Conservation (phyloP, 768 basidiomycete genomes). For the Psilocybe azurescens region DNA sequence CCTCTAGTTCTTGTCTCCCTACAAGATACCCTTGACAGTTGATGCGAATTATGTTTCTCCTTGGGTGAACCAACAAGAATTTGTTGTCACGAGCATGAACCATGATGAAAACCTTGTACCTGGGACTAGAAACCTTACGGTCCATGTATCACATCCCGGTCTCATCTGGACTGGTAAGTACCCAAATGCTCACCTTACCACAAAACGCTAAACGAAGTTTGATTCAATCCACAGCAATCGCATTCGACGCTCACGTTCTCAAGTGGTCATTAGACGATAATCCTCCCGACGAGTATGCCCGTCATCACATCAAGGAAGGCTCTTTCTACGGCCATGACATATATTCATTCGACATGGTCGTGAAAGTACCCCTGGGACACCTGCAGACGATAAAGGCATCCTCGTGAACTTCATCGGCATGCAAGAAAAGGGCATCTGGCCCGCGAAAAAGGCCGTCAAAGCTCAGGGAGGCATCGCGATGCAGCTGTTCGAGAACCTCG, state of each 20-base stretch:
- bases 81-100: conserved; percentile 63
- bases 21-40: conserved; percentile 72
- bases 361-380: conserved; percentile 51
- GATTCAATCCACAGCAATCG: conserved; percentile 58
- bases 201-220: neutral
- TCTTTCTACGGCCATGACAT: conserved; percentile 81
- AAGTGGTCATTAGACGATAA: conserved; percentile 82
- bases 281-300: conserved; percentile 74
- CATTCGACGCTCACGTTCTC: conserved; percentile 90
- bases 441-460: conserved; percentile 61
- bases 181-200: too few species aligned
- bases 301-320: conserved; percentile 92
- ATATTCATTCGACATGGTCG: conserved; percentile 75
- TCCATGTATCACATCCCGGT: conserved; percentile 78
- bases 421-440: conserved; percentile 87
- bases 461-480: conserved; percentile 65
- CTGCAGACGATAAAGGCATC: conserved; percentile 39
- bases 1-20: conserved; percentile 80
- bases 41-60: conserved; percentile 55
- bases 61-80: conserved; percentile 43
- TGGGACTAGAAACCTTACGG: conserved; percentile 71
- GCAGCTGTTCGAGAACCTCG: conserved; percentile 74
- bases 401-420: conserved; percentile 81
- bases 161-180: conserved; percentile 83
- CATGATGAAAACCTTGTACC: conserved; percentile 56